Conservation (phyloP, 331 rosid species). For the Spiraea crenata region DNA sequence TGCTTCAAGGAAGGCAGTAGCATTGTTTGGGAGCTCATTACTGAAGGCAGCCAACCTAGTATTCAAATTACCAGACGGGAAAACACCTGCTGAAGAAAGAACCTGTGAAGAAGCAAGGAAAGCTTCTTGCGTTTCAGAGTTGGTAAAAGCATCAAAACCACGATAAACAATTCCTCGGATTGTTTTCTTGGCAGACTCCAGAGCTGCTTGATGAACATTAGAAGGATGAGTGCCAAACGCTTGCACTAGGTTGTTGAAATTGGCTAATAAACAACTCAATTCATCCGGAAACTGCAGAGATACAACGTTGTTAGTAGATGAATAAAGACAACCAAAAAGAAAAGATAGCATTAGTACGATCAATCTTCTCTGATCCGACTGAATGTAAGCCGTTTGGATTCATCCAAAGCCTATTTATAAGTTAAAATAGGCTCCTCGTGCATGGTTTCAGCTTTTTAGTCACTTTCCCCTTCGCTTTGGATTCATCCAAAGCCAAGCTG, state of each 20-base stretch:
- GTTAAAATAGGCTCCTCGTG: too few relatives aligned
- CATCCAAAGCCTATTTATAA: too few relatives aligned
- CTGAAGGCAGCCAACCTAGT: neutral
- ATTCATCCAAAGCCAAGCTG: too few relatives aligned
- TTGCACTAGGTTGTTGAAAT: neutral
- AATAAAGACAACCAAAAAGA: neutral
- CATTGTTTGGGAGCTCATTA: neutral
- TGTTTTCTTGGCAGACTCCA: slow-evolving; percentile 9
- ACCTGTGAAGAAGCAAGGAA: neutral
- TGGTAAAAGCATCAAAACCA: neutral
- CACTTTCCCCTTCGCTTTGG: too few relatives aligned
- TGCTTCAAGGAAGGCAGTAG: neutral
- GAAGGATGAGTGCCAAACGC: neutral
- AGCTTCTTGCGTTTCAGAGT: neutral
- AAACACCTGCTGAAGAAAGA: neutral
- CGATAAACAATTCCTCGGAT: neutral
- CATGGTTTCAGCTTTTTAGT: too few relatives aligned
- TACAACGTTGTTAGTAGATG: neutral
- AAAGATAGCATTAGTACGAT: too few relatives aligned
- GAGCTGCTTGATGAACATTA: neutral
- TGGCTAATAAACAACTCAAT: neutral
- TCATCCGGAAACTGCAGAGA: neutral
- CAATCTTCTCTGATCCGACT: neutral
- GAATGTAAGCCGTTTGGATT: too few relatives aligned
- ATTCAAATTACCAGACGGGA: neutral